Base-by-base conservation (phyloP, 2,329 filamentous ascomycete species). In the Fusarium hainanense region DNA sequence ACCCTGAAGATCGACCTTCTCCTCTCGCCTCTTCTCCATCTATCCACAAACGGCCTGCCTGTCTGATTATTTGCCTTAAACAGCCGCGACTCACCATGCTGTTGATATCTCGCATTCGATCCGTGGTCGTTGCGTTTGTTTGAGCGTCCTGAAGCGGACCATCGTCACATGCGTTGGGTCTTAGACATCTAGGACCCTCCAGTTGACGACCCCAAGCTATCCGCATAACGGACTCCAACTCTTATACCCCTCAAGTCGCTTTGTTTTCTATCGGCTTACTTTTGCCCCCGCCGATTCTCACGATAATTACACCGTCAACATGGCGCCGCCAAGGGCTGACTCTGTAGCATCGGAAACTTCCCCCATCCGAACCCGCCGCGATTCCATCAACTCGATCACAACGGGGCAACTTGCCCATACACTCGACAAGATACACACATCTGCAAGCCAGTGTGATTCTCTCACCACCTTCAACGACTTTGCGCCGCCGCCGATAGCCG, bases 391-490 rank as follows among this genome's bases (percentile, higher is more conserved):
- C 63, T 83, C 83, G 10, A 76, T 82, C 60, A 82, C 83, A 78
- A 92, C 89, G 76, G 92, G 93, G 68, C 90, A 92, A 60, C 85
- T 95, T 40, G 89, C 92, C 34, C 88, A 93, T 67, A 88, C 91
- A 20, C 88, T 98, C 65, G 92, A 97, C 80, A 90, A 93, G 74
- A 97, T 98, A 71, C 95, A 98, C 79, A 93, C 85, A 52, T 90
- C 92, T 8, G 94, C 94, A n/a, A 97, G 92, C 76, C 92, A 93
- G 77, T 92, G 92, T 34, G 92, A 92, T 68, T 88, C 90, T 34
- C 85, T 98, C 49, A 98, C 95, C 4, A 97, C 94, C 11, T 98
- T 98, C 81, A 97, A 97, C 80, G 94, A 98, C 76, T 94, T 97
- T 75, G 92, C 92, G 1, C 90, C 91, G 2, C 90, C 90, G 7